Conservation (phyloP, 495 filamentous ascomycete genomes). For the Pseudevernia furfuracea region DNA sequence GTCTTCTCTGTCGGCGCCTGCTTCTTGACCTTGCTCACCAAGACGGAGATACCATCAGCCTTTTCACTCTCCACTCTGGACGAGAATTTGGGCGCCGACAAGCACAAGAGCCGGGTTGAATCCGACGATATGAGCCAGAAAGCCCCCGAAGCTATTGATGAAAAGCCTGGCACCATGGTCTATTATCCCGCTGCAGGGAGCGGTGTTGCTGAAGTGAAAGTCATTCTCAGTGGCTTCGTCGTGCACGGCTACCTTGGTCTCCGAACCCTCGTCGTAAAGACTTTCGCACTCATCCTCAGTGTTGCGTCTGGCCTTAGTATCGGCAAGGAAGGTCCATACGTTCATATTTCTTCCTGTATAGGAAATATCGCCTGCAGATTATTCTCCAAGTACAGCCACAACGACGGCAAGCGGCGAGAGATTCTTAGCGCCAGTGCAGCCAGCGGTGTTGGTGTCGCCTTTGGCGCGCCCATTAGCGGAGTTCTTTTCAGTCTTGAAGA, state of each 20-base stretch:
- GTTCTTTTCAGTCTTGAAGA: slow-evolving; percentile 93
- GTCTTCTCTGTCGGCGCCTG: slow-evolving; percentile 69
- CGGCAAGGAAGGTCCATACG: slow-evolving; percentile 95
- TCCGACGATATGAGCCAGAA: slow-evolving; percentile 29
- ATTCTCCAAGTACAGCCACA: slow-evolving; percentile 87
- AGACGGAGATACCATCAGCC: slow-evolving; percentile 83
- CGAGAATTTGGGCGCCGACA: slow-evolving; percentile 57
- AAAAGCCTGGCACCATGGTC: slow-evolving; percentile 56
- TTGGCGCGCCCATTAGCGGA: slow-evolving; percentile 87
- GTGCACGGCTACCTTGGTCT: slow-evolving; percentile 91
- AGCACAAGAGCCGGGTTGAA: slow-evolving; percentile 32
- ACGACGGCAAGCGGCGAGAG: slow-evolving; percentile 86
- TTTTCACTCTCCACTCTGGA: slow-evolving; percentile 81
- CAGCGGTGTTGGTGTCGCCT: slow-evolving; percentile 88
- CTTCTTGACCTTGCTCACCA: slow-evolving; percentile 73
- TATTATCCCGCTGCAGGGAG: slow-evolving; percentile 96
- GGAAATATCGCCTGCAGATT: slow-evolving; percentile 92
- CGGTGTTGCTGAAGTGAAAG: slow-evolving; percentile 94
- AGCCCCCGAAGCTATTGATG: slow-evolving; percentile 26
- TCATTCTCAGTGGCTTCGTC: slow-evolving; percentile 95
- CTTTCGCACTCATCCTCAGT: slow-evolving; percentile 71
- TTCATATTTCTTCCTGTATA: slow-evolving; percentile 92
- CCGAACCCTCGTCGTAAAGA: slow-evolving; percentile 83
- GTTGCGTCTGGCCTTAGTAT: slow-evolving; percentile 88
- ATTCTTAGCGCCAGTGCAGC: slow-evolving; percentile 88